These are phyloP conservation scores for Colletotrichum cereale DNA, from an alignment of 2,329 filamentous ascomycete species.

Conservation along the genomic window DNA sequence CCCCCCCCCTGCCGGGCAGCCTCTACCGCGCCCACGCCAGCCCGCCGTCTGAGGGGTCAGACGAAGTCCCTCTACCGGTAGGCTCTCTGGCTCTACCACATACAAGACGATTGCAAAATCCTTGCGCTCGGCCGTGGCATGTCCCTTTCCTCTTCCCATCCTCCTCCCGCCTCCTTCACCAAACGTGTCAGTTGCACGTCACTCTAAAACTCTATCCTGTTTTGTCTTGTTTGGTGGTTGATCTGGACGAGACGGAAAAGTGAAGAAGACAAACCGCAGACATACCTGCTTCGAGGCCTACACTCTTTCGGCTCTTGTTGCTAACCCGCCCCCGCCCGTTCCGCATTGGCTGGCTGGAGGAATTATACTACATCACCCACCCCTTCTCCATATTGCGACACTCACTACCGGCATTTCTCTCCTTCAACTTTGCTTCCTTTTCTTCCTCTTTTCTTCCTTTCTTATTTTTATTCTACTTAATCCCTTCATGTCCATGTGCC, in stretches of 20 bases:
- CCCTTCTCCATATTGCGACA: conserved; percentile 21
- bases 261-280: conserved; percentile 10
- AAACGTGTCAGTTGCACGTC: conserved; percentile 40
- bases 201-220: conserved; percentile 38
- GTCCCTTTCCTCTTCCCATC: conserved; percentile 11
- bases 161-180: conserved; percentile 37
- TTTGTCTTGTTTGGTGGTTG: conserved; percentile 20
- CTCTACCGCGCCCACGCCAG: conserved; percentile 26
- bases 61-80: conserved; percentile 7
- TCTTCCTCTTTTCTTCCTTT: not conserved
- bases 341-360: conserved; percentile 12
- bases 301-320: conserved; percentile 33
- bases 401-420: conserved; percentile 15
- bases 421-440: not conserved
- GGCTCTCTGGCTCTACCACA: no score
- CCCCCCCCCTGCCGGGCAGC: conserved; percentile 31
- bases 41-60: conserved; percentile 23
- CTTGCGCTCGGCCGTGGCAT: conserved; percentile 33
- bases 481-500: conserved; percentile 35
- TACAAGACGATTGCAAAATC: conserved; percentile 37
- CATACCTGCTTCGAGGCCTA: conserved; percentile 3
- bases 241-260: conserved; percentile 35
- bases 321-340: not conserved
- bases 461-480: conserved; percentile 13
- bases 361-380: conserved; percentile 2